Percentiles rank a stretch among this genome's conserved stretches.
Conservation (phyloP, 495 filamentous ascomycete species). For the Talaromyces trachyspermus region DNA sequence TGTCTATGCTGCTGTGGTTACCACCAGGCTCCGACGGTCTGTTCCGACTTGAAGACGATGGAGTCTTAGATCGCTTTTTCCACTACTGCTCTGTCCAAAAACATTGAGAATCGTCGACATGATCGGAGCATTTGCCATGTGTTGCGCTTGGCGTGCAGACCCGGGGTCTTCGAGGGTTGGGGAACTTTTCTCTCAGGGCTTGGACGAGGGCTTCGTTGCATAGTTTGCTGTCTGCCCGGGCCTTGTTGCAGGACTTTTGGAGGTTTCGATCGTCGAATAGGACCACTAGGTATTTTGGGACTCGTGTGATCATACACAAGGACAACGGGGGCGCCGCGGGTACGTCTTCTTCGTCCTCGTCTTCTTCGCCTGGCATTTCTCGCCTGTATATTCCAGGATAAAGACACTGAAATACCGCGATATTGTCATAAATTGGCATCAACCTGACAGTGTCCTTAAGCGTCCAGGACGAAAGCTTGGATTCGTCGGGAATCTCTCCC, state of each 20-base stretch:
- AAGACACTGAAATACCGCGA: not conserved
- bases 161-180: not conserved
- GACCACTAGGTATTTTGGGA: not conserved
- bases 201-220: not conserved
- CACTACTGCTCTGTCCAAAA: not conserved
- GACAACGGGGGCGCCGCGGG: not conserved
- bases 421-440: not conserved
- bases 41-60: not conserved
- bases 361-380: not conserved
- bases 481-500: slow-evolving; percentile 1
- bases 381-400: not conserved
- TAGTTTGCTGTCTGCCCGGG: not conserved
- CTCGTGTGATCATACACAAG: not conserved
- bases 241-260: not conserved
- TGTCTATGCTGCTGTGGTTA: not conserved
- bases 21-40: not conserved
- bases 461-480: not conserved
- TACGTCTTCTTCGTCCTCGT: no score
- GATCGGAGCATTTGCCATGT: not conserved
- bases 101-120: not conserved
- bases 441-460: not conserved
- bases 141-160: not conserved
- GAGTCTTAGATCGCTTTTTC: not conserved
- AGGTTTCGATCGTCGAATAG: not conserved
- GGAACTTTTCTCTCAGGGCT: not conserved